phyloP scores from a whole-genome alignment of 2,329 filamentous ascomycete species.

The Sclerotinia nivalis region DNA sequence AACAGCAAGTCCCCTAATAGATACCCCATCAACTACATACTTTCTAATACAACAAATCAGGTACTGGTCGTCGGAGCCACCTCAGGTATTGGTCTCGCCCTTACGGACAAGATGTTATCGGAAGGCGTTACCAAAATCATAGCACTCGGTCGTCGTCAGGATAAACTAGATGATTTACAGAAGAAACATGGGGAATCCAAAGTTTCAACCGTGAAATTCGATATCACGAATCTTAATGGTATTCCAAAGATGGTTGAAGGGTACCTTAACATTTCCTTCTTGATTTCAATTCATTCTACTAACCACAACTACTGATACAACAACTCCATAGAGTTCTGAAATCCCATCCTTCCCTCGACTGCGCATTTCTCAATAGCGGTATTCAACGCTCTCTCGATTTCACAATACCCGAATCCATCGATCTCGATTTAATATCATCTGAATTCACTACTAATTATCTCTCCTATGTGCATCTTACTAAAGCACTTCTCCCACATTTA shows the following conservation, averaged over 20 bases:
- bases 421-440: conserved; percentile 36
- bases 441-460: conserved; percentile 49
- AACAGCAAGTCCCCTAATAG: background rate
- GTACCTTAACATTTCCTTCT: background rate
- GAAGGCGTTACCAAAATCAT: conserved; percentile 52
- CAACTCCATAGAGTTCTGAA: conserved; percentile 7
- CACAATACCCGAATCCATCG: conserved; percentile 30
- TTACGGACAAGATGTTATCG: conserved; percentile 47
- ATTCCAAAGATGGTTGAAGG: conserved; percentile 6
- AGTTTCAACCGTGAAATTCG: conserved; percentile 5
- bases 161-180: conserved; percentile 46
- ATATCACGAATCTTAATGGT: conserved; percentile 20
- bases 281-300: background rate
- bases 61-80: conserved; percentile 58
- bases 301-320: background rate
- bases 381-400: conserved; percentile 37
- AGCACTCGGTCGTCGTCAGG: conserved; percentile 54
- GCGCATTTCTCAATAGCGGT: conserved; percentile 41
- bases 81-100: conserved; percentile 52
- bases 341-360: conserved; percentile 34
- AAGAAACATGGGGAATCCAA: conserved; percentile 28
- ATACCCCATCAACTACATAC: background rate
- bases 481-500: conserved; percentile 43
- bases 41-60: conserved; percentile 42
- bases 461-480: conserved; percentile 44